These are phyloP conservation scores for Prosopis cineraria DNA, from an alignment of 306 rosid species.

Conservation along the genomic window DNA sequence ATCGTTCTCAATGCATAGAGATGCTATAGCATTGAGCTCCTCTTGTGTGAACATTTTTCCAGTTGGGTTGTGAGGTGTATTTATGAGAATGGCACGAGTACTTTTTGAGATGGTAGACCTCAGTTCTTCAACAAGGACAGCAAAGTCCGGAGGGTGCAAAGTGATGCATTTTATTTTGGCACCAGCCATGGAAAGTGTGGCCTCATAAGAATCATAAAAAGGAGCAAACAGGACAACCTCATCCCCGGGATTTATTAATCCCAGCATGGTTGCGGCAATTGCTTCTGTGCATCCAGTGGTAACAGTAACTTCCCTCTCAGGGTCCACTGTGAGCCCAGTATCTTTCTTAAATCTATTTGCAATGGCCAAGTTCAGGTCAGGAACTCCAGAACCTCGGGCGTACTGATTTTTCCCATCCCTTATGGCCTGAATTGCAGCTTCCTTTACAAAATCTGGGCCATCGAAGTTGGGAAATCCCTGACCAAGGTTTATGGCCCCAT, in stretches of 20 bases:
- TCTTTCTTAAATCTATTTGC: conserved; percentile 85
- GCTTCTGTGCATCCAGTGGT: conserved; percentile 95
- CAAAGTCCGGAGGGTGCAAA: conserved; percentile 76
- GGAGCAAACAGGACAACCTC: conserved; percentile 94
- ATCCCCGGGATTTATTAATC: conserved; percentile 89
- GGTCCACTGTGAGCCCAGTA: conserved; percentile 70
- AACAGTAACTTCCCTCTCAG: conserved; percentile 82
- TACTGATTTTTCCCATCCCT: conserved; percentile 89
- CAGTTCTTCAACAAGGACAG: conserved; percentile 71
- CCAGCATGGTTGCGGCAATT: conserved; percentile 83
- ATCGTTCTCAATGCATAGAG: conserved; percentile 88
- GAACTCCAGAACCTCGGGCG: conserved; percentile 83
- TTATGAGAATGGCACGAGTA: conserved; percentile 79
- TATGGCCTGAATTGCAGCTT: conserved; percentile 90
- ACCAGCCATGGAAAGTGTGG: conserved; percentile 92
- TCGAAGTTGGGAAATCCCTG: conserved; percentile 97
- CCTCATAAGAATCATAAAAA: conserved; percentile 83
- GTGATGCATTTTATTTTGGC: conserved; percentile 77
- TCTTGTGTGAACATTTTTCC: conserved; percentile 85
- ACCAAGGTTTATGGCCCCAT: conserved; percentile 90
- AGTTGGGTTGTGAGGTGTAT: conserved; percentile 86
- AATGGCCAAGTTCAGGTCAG: conserved; percentile 76
- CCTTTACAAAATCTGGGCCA: conserved; percentile 93
- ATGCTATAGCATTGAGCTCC: conserved; percentile 67
- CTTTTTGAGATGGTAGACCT: conserved; percentile 62